A percentile compares a stretch with the other conserved stretches of the same genome.
phyloP scores from a whole-genome alignment of 768 basidiomycete genomes.

The Calocybe gangraenosa region DNA sequence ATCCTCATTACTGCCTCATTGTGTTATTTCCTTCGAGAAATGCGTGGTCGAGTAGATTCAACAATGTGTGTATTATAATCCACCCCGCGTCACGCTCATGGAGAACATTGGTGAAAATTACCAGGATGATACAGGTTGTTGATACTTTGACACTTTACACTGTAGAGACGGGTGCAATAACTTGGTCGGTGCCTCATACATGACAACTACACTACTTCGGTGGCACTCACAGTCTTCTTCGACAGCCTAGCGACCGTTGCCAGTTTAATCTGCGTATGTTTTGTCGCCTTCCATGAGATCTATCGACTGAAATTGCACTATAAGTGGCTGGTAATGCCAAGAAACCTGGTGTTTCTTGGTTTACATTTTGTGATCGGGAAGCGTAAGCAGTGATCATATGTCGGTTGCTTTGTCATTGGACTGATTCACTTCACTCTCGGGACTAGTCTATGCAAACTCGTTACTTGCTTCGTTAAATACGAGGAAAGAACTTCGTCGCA shows the following conservation, averaged over 20 bases:
- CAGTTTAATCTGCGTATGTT: constrained; percentile 38
- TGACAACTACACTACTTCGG: neutral
- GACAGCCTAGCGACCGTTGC: constrained; percentile 36
- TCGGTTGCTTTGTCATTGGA: no score
- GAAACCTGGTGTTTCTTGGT: constrained; percentile 39
- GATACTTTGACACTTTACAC: constrained; percentile 37
- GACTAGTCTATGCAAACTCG: constrained; percentile 33
- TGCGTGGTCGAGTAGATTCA: constrained; percentile 24
- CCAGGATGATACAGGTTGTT: constrained; percentile 34
- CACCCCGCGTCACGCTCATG: no score
- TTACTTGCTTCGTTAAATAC: constrained; percentile 29
- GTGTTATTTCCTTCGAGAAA: constrained; percentile 30
- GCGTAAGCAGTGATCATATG: constrained; percentile 23
- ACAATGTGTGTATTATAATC: constrained; percentile 24
- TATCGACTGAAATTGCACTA: no score
- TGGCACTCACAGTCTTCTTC: neutral
- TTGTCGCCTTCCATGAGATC: no score
- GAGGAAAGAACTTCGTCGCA: constrained; percentile 22
- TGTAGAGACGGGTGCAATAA: constrained; percentile 37
- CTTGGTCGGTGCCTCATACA: constrained; percentile 30
- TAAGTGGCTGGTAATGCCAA: constrained; percentile 43
- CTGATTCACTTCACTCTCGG: no score
- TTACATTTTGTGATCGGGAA: constrained; percentile 46
- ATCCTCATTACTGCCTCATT: constrained; percentile 33
- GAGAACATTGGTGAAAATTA: neutral